phyloP scores from a whole-genome alignment of 1,139 yeast genomes.

The Yamadazyma dushanensis region DNA sequence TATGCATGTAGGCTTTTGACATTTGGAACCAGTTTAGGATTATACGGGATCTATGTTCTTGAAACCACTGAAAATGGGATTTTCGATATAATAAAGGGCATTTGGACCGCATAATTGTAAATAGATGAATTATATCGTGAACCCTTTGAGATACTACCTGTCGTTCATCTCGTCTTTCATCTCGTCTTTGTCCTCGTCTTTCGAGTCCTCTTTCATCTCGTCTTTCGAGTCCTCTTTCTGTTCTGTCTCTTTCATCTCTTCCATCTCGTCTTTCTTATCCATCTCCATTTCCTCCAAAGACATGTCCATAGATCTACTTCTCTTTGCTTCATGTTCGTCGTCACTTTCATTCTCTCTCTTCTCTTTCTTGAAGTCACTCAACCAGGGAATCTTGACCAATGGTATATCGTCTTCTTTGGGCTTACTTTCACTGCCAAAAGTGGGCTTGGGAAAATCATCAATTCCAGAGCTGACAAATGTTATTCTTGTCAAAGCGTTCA shows the following conservation, averaged over 20 bases:
- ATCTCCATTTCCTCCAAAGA: neutral
- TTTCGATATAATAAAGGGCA: constrained; percentile 41
- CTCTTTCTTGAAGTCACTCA: constrained; percentile 15
- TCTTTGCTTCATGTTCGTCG: constrained; percentile 5
- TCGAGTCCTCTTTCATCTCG: neutral
- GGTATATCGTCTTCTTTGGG: constrained; percentile 16
- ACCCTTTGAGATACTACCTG: neutral
- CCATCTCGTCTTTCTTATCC: neutral
- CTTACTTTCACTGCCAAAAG: constrained; percentile 4
- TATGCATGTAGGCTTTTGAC: constrained; percentile 62
- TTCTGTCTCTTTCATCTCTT: neutral
- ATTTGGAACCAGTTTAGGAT: constrained; percentile 61
- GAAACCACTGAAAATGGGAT: constrained; percentile 61
- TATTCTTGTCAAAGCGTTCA: constrained; percentile 30
- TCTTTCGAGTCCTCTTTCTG: too few species aligned
- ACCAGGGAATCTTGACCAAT: constrained; percentile 49
- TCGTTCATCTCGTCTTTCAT: neutral
- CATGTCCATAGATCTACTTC: too few species aligned
- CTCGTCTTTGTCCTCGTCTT: neutral
- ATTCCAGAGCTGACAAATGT: constrained; percentile 30
- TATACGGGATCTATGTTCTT: constrained; percentile 66
- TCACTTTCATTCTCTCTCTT: constrained; percentile 7
- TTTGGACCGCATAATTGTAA: constrained; percentile 37
- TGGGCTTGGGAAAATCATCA: constrained; percentile 25
- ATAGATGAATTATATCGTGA: constrained; percentile 7